Evolutionary conservation across 108 stramenopile genomes (phyloP), one percentile per base, ranked within the genome.

Genomic region (Asterionellopsis glacialis): DNA sequence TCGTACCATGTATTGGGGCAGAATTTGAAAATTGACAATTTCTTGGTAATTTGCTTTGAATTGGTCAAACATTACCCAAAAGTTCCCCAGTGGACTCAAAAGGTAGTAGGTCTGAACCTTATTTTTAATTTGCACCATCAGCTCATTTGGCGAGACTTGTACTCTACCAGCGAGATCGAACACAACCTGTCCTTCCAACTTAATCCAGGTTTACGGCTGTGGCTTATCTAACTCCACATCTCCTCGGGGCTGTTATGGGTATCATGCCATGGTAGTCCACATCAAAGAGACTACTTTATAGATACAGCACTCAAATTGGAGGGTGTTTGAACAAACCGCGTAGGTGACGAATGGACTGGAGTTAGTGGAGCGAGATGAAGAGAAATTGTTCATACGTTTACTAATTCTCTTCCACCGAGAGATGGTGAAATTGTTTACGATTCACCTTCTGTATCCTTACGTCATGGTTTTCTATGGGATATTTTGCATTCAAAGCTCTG

Each of bases 1-100:
- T 68, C 24, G 33, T 67, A 18, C 74, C 74, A 0, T 75, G 67
- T 27, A 25, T 75, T 19, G 74, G 74, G n/a, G 74, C 74, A 23
- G 74, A 67, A 1, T 43, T 75, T 11, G 38, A 62, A 0, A 40
- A 19, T 18, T 68, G 63, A 16, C 67, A 67, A 5, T 55, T 64
- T 1, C 3, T 54, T 41, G 74, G 74, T 25, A 75, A 75, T 49
- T 41, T 75, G 11, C 16, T 68, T 19, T 26, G 66, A 39, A 53
- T 75, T 15, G 62, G 62, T 14, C 47, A 64, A 26, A 18, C 11
- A 28, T 15, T 45, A n/a, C 22, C 14, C 11, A 45, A n/a, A 19
- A 3, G 38, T 6, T 3, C 5, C 28, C 22, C 25, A 5, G 40
- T 55, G 0, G 33, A 19, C 0, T 23, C 38, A 38, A 52, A 1